Conservation (phyloP, 164 flowering plant species). For the Sextonia rubra region DNA sequence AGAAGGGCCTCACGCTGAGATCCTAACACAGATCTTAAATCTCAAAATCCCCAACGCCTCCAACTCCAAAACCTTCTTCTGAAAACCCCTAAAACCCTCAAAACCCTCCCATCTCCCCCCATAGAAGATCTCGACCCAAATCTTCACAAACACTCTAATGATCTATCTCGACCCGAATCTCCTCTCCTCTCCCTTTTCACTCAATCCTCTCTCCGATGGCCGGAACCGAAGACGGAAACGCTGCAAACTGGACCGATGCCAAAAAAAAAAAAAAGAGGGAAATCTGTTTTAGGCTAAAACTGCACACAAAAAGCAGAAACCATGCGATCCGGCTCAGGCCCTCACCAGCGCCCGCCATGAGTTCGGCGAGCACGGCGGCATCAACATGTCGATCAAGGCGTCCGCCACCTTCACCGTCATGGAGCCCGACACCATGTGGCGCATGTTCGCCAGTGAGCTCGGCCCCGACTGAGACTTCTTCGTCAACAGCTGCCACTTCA, state of each 20-base stretch:
- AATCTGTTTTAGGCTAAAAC: neutral
- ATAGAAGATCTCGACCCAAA: no score
- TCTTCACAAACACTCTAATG: no score
- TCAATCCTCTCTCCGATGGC: neutral
- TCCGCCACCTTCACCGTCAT: constrained; percentile 97
- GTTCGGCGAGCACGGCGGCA: constrained; percentile 97
- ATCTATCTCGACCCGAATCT: no score
- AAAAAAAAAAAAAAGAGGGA: no score
- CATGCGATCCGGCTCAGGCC: constrained; percentile 60
- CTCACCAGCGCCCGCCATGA: constrained; percentile 73
- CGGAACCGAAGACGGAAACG: neutral
- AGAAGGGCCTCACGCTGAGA: no score
- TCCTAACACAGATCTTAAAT: no score
- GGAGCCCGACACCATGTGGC: constrained; percentile 79
- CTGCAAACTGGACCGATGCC: neutral
- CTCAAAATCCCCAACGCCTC: no score
- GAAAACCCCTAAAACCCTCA: no score
- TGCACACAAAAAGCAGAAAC: no score
- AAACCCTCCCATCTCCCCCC: no score
- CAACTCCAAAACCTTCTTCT: no score
- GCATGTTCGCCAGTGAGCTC: constrained; percentile 85
- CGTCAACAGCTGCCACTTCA: constrained; percentile 95
- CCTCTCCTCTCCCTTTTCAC: neutral
- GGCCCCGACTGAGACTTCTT: constrained; percentile 92
- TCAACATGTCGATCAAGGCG: constrained; percentile 96